Evolutionary conservation across 371 early-diverging fungal genomes (phyloP).

Genomic region (Circinella minor): DNA sequence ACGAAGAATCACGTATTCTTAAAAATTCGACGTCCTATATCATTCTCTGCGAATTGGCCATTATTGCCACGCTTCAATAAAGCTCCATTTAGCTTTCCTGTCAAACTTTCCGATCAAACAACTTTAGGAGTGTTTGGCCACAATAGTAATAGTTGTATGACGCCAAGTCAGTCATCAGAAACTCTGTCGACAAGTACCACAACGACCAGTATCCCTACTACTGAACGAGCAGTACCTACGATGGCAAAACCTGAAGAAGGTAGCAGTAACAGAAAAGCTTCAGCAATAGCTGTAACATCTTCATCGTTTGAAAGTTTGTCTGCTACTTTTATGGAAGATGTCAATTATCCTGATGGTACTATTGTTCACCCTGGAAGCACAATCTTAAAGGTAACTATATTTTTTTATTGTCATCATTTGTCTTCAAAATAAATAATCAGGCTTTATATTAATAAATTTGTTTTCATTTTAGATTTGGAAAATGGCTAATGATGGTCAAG

Average conservation of each 20-base stretch:
- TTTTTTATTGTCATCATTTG: too few relatives aligned
- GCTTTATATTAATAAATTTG: neutral
- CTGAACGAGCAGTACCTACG: neutral
- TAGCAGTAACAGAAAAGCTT: neutral
- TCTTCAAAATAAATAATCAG: too few relatives aligned
- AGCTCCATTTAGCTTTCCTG: neutral
- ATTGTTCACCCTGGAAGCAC: slow-evolving; percentile 46
- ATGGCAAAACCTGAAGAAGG: neutral
- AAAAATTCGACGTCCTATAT: slow-evolving; percentile 49
- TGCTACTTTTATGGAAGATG: slow-evolving; percentile 67
- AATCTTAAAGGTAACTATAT: slow-evolving; percentile 47
- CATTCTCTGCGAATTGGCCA: neutral
- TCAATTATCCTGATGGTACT: slow-evolving; percentile 73
- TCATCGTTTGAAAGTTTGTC: neutral
- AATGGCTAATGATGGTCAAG: slow-evolving; percentile 64
- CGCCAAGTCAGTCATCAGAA: neutral
- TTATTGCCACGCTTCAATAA: slow-evolving; percentile 17
- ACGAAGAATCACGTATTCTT: slow-evolving; percentile 54
- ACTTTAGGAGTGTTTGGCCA: neutral
- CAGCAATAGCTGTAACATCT: neutral
- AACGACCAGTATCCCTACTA: neutral
- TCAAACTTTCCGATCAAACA: too few relatives aligned
- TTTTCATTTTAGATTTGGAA: slow-evolving; percentile 66
- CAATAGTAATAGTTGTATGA: neutral
- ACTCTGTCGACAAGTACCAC: neutral